phyloP scores from a whole-genome alignment of 179 eudicot species.

The Silene vulgaris region DNA sequence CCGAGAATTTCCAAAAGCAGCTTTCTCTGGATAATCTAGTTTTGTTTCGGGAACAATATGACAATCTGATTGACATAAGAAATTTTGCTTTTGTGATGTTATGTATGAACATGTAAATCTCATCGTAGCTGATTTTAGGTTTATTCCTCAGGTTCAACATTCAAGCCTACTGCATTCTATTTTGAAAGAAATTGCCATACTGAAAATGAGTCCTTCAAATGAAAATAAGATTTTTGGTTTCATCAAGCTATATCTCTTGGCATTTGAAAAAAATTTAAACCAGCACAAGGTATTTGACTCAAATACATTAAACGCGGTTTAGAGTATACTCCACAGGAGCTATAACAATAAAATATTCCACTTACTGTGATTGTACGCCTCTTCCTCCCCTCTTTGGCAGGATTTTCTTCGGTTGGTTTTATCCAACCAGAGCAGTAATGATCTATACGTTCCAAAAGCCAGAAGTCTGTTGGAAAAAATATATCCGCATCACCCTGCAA shows the following conservation, averaged over 20 bases:
- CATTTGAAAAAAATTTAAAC: neutral
- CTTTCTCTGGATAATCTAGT: neutral
- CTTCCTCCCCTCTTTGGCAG: conserved; percentile 64
- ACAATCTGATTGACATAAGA: conserved; percentile 3
- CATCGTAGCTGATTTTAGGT: neutral
- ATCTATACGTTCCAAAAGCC: conserved; percentile 78
- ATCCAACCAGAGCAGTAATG: conserved; percentile 79
- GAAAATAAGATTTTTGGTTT: too few relatives aligned
- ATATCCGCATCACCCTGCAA: conserved; percentile 95
- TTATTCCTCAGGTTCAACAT: neutral
- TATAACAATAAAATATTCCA: conserved; percentile 12
- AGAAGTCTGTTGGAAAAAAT: conserved; percentile 94
- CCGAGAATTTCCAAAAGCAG: neutral
- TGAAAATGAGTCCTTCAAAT: too few relatives aligned
- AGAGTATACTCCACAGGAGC: neutral
- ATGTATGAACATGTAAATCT: neutral
- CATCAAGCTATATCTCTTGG: too few relatives aligned
- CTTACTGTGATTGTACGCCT: conserved; percentile 71
- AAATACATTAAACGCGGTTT: neutral
- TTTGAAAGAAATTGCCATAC: too few relatives aligned
- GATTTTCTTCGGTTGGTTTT: conserved; percentile 42
- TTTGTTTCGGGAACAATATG: neutral
- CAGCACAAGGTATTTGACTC: neutral
- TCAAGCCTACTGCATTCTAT: neutral
- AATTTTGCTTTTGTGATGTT: neutral